Evolutionary conservation across 2,329 filamentous ascomycete genomes (phyloP), one percentile per base, ranked within the genome.

Genomic region (Trichoderma afroharzianum): DNA sequence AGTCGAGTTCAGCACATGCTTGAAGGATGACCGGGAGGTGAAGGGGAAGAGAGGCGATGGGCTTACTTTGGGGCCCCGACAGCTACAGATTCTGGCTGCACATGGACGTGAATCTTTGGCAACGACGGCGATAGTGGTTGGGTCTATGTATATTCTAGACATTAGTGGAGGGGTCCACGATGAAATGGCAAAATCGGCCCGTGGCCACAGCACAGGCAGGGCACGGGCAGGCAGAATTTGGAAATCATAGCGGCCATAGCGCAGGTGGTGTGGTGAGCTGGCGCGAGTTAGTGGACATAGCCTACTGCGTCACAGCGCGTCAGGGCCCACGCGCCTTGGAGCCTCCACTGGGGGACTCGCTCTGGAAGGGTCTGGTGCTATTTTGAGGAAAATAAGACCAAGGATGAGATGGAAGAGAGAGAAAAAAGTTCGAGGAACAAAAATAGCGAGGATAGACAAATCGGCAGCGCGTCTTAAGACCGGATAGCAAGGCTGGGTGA

Each of bases 101-200:
- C 69, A 57, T 53, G 66, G 36, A 24, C 21, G 36, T 47, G 68
- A 59, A 68, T n/a, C 26, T 39, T 57, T 53, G 39, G 55, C 39
- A 62, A 68, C 50, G 32, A 36, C 32, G 58, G 64, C 50, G 74
- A 73, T 58, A 63, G 58, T 57, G 71, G 69, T 68, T 62, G 74
- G 66, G 71, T 72, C 74, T 75, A 26, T 47, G 43, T 50, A 36
- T 59, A 70, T 72, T 67, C 50, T 26, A 71, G 39, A 55, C n/a
- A 69, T 71, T 67, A 73, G 71, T 64, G 68, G 73, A 62, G 67
- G 39, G 61, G 58, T 61, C 43, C 68, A 57, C 64, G 70, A 68
- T 24, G 36, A 14, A 55, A 61, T 24, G 26, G 57, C 57, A 70
- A 70, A 63, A 57, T 26, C 26, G 50, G 69, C 69, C 53, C 50